These are phyloP conservation scores for Arthromyces matolae DNA, from an alignment of 768 basidiomycete genomes.

Conservation along the genomic window DNA sequence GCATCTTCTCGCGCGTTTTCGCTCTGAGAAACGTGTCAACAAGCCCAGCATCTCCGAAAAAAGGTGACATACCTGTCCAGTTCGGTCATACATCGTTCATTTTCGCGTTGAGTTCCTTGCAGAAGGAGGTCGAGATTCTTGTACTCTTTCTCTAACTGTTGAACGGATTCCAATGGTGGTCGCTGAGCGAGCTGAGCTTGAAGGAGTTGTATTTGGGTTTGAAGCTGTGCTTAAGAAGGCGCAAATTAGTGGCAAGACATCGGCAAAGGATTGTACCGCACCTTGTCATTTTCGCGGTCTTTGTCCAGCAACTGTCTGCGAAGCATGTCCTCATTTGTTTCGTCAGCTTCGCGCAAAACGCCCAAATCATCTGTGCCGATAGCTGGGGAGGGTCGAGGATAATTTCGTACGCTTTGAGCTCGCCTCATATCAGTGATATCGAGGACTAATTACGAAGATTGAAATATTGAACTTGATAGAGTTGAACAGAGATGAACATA, in stretches of 20 bases:
- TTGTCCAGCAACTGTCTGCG: constrained; percentile 63
- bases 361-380: constrained; percentile 56
- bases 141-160: constrained; percentile 67
- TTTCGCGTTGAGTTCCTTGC: constrained; percentile 81
- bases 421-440: constrained; percentile 45
- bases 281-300: constrained; percentile 69
- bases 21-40: constrained; percentile 31
- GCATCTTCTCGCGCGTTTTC: constrained; percentile 68
- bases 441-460: too few relatives aligned
- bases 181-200: constrained; percentile 64
- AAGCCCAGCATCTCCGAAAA: not conserved
- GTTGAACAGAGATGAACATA: too few relatives aligned
- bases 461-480: too few relatives aligned
- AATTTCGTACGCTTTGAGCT: constrained; percentile 58
- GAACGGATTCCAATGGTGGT: constrained; percentile 64
- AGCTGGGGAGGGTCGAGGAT: constrained; percentile 49
- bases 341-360: constrained; percentile 54
- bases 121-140: constrained; percentile 72
- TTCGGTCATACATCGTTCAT: constrained; percentile 80
- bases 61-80: constrained; percentile 58
- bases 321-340: constrained; percentile 57
- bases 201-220: constrained; percentile 56
- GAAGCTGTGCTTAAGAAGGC: constrained; percentile 46
- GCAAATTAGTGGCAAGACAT: not conserved
- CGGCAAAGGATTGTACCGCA: constrained; percentile 16